Evolutionary conservation across 331 rosid species (phyloP), one percentile per base, ranked within the genome.

Genomic region (Phaseolus coccineus): DNA sequence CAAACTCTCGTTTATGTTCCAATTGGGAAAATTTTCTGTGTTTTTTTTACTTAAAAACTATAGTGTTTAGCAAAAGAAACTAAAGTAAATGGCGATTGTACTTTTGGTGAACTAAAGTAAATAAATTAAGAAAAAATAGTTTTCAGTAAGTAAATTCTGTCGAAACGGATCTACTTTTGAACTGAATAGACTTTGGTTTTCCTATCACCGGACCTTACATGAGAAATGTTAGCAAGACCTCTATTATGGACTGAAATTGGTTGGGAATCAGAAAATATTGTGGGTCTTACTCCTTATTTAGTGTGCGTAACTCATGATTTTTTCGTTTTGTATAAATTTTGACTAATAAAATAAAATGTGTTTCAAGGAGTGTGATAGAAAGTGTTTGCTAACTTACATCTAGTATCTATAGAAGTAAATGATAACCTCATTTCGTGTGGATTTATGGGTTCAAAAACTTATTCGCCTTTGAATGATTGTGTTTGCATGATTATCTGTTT

Each of bases 381-480:
- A 46, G 51, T 46, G 16, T 55, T 24, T 22, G 31, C 6, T 22
- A 24, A 15, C 37, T 58, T 40, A 24, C 40, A 50, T 74, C 51
- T 64, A 62, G 81, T 55, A 53, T 37, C 25, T 40, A 3, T 40
- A 13, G 4, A 63, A 69, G 69, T 62, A 35, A 69, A 37, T 80
- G 25, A 42, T 67, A 14, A 50, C 40, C 55, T 31, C 59, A 27
- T 56, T 81, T 68, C 39, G 33, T 35, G 57, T 35, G 69, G 25
- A n/a, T 28, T 28, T 72, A 15, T 68, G 65, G 57, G 24, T 42
- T 73, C 48, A 44, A 39, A 27, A 42, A 9, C 62, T 61, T 42
- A 9, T 42, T 27, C 77, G 51, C 74, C 39, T 51, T 74, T 50
- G 64, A 74, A 62, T 13, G 25, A 53, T 1, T 37, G 8, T 37